Conservation (phyloP, 2,329 filamentous ascomycete species). For the Lasiodiplodia theobromae region DNA sequence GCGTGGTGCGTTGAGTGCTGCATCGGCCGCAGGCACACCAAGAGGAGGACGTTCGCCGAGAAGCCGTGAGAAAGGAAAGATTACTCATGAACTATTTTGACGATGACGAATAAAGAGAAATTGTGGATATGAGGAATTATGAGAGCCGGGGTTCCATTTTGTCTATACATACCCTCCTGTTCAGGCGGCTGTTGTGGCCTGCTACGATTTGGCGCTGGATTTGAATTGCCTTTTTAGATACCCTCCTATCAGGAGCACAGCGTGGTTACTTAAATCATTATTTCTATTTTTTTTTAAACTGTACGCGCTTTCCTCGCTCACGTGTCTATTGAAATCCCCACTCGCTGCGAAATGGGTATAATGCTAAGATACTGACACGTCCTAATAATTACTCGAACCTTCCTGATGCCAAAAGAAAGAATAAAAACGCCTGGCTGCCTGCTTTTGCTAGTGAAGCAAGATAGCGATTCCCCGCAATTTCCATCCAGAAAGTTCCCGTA, state of each 20-base stretch:
- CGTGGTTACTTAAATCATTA: background rate
- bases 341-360: background rate
- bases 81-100: background rate
- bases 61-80: conserved; percentile 8
- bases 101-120: background rate
- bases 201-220: conserved; percentile 9
- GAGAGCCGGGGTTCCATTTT: background rate
- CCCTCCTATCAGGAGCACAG: conserved; percentile 16
- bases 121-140: conserved; percentile 3
- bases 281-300: background rate
- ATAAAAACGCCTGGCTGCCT: background rate
- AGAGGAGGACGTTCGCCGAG: conserved; percentile 5
- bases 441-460: no score
- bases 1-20: conserved; percentile 43
- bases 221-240: conserved; percentile 7
- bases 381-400: background rate
- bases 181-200: background rate
- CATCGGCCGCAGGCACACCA: conserved; percentile 34
- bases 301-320: background rate
- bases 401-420: background rate
- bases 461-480: background rate
- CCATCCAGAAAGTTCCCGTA: background rate
- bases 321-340: conserved; percentile 2
- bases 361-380: background rate
- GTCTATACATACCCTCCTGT: background rate